Base-by-base conservation (phyloP, 208 protist species). In the Crithidia acanthocephali region DNA sequence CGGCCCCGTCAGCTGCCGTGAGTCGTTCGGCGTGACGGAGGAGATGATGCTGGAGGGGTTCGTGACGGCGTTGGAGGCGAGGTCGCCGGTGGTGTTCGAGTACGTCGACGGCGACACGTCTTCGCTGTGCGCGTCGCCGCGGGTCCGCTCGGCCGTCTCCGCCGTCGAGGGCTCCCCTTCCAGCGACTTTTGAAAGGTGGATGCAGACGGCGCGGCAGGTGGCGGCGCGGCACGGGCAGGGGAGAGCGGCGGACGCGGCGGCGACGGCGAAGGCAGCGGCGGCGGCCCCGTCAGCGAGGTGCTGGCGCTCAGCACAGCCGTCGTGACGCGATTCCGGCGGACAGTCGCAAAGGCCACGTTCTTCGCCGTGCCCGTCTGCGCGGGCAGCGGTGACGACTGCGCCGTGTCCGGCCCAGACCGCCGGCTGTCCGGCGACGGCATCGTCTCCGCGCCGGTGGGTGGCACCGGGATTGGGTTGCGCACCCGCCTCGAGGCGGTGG, bases 261-360 rank as follows among this genome's bases (percentile, higher is more conserved):
- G 40, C 18, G 8, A 16, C 20, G 20, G 50, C 15, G 50, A 22
- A 32, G 50, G 23, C 11, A 8, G 56, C 22, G 16, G 3, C 16
- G 28, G 22, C 20, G 44, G 61, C 27, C 30, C n/a, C 28, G 61
- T 44, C 18, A 44, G 11, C n/a, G 45, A 44, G 13, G 18, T 13
- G 25, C 13, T 25, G 27, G 61, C 4, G 18, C n/a, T 53, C 10
- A 13, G n/a, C 20, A 32, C 28, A 25, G 20, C 15, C 6, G 40
- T 32, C 10, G 61, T 56, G 10, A 59, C 61, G 20, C 47, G 58
- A 47, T 47, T 68, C 32, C 3, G 68, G 32, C 45, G 57, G 50
- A 63, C 68, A 2, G 55, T 75, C 7, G 69, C 18, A n/a, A 45
- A 47, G 32, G 40, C 61, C 20, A 56, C 52, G 61, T 52, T 64